phyloP scores from a whole-genome alignment of 768 basidiomycete genomes.

The Suillus spraguei region DNA sequence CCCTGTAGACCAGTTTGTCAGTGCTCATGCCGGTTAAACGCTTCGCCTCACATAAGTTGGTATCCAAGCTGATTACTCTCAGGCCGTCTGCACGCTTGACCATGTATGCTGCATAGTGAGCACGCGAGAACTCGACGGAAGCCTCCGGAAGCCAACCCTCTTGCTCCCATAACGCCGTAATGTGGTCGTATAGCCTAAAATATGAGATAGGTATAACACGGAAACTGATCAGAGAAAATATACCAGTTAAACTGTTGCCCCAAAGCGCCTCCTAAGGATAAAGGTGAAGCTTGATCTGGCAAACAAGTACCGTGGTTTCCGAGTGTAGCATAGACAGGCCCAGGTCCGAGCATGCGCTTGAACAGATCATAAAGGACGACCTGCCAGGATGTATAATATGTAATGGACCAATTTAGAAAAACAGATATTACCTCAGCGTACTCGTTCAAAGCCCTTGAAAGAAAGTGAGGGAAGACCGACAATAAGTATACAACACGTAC shows the following conservation, averaged over 20 bases:
- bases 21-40: background rate
- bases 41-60: slow-evolving; percentile 64
- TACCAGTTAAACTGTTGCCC: slow-evolving; percentile 55
- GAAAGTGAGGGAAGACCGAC: slow-evolving; percentile 9
- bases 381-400: slow-evolving; percentile 32
- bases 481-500: slow-evolving; percentile 33
- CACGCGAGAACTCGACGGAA: slow-evolving; percentile 55
- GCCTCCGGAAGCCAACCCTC: slow-evolving; percentile 67
- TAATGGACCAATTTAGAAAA: slow-evolving; percentile 10
- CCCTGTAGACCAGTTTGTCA: slow-evolving; percentile 26
- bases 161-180: slow-evolving; percentile 70
- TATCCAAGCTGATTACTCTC: slow-evolving; percentile 74
- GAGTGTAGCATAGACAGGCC: slow-evolving; percentile 74
- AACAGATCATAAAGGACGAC: slow-evolving; percentile 68
- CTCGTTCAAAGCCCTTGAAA: slow-evolving; percentile 52
- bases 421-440: slow-evolving; percentile 57
- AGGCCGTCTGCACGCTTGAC: slow-evolving; percentile 67
- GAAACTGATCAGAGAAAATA: background rate
- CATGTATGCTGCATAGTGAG: slow-evolving; percentile 76
- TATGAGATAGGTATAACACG: background rate
- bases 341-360: slow-evolving; percentile 59
- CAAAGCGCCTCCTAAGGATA: slow-evolving; percentile 54
- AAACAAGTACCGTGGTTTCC: slow-evolving; percentile 79
- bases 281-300: slow-evolving; percentile 59
- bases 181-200: slow-evolving; percentile 74